phyloP scores from a whole-genome alignment of 2,329 filamentous ascomycete genomes.

The Exophiala calicioides region DNA sequence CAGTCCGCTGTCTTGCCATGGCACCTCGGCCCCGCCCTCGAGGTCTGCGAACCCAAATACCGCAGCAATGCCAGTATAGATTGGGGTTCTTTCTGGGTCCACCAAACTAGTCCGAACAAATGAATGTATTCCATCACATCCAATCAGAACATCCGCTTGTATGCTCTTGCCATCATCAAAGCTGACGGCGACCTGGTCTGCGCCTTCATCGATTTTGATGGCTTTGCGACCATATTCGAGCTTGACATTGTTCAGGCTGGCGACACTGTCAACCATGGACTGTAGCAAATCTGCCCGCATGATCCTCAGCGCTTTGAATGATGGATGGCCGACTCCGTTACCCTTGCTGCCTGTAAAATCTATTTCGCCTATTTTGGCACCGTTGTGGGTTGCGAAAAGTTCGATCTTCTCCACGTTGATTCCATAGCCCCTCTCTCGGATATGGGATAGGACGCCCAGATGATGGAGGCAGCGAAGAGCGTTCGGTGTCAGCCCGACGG shows the following conservation, averaged over 20 bases:
- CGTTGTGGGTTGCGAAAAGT: slow-evolving; percentile 42
- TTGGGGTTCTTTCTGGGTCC: slow-evolving; percentile 16
- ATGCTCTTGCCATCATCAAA: slow-evolving; percentile 34
- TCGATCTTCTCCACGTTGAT: slow-evolving; percentile 52
- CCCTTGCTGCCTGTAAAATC: slow-evolving; percentile 14
- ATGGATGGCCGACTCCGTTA: slow-evolving; percentile 13
- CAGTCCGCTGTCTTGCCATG: slow-evolving; percentile 21
- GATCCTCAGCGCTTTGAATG: slow-evolving; percentile 37
- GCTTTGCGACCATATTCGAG: slow-evolving; percentile 34
- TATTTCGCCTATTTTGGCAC: slow-evolving; percentile 33
- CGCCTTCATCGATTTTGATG: slow-evolving; percentile 29
- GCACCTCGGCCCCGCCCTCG: not conserved
- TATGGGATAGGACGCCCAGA: slow-evolving; percentile 50
- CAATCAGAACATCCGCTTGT: slow-evolving; percentile 30
- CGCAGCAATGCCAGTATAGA: slow-evolving; percentile 24
- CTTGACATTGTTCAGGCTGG: slow-evolving; percentile 28
- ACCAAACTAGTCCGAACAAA: slow-evolving; percentile 20
- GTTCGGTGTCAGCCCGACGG: slow-evolving; percentile 62
- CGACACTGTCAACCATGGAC: slow-evolving; percentile 31
- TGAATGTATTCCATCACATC: slow-evolving; percentile 33
- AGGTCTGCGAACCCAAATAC: slow-evolving; percentile 12
- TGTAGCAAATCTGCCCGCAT: slow-evolving; percentile 35
- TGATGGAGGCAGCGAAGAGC: slow-evolving; percentile 56
- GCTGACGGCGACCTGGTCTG: slow-evolving; percentile 27
- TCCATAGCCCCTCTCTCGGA: slow-evolving; percentile 48